phyloP scores from a whole-genome alignment of 2,329 filamentous ascomycete species.

The Colletotrichum brevisporum region DNA sequence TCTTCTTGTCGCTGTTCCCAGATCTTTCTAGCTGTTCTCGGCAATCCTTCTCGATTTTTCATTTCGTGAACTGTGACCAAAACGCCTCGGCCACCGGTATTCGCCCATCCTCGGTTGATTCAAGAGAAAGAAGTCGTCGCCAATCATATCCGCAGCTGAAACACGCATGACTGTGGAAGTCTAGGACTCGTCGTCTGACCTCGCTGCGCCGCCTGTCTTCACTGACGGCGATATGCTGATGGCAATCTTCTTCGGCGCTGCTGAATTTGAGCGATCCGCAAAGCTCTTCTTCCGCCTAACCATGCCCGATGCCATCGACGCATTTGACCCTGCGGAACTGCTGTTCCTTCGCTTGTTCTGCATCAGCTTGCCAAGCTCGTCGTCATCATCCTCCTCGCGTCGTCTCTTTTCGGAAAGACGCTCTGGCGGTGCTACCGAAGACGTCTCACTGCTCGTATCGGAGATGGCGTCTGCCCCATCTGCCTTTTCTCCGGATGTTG shows the following conservation, averaged over 20 bases:
- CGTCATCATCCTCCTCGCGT: slow-evolving; percentile 93
- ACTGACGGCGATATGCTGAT: slow-evolving; percentile 68
- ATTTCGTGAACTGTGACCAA: slow-evolving; percentile 34
- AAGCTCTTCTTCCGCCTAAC: slow-evolving; percentile 63
- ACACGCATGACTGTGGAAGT: slow-evolving; percentile 15
- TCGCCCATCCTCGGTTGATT: slow-evolving; percentile 34
- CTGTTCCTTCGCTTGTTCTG: slow-evolving; percentile 74
- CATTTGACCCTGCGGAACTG: slow-evolving; percentile 62
- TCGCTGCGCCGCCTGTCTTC: slow-evolving; percentile 55
- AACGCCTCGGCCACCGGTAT: slow-evolving; percentile 34
- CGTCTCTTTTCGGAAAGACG: slow-evolving; percentile 89
- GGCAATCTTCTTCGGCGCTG: slow-evolving; percentile 67
- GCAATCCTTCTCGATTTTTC: slow-evolving; percentile 36
- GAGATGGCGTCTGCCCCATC: slow-evolving; percentile 41
- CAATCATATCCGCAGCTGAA: slow-evolving; percentile 23
- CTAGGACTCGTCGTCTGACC: slow-evolving; percentile 58
- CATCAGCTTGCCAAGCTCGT: slow-evolving; percentile 88
- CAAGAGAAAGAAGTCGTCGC: slow-evolving; percentile 37
- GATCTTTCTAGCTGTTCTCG: slow-evolving; percentile 24
- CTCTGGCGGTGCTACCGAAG: slow-evolving; percentile 73
- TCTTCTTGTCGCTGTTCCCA: slow-evolving; percentile 5
- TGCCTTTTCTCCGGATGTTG: slow-evolving; percentile 42
- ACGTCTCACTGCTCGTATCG: slow-evolving; percentile 40
- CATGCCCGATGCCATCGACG: slow-evolving; percentile 54
- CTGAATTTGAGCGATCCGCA: slow-evolving; percentile 55